Conservation (phyloP, 306 rosid species). For the Luffa acutangula region DNA sequence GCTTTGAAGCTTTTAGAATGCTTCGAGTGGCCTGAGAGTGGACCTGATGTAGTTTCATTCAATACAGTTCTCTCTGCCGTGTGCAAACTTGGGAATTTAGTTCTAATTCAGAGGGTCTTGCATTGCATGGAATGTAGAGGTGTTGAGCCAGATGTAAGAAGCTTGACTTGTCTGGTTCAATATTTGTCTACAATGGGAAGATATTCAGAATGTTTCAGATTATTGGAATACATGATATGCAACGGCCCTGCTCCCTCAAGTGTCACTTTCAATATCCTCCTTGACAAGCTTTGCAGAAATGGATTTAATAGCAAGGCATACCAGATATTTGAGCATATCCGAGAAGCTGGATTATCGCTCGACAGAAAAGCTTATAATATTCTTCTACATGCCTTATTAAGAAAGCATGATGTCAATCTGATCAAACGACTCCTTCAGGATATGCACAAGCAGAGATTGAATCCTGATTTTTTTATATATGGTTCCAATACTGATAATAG, state of each 20-base stretch:
- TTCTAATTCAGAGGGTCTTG: slow-evolving; percentile 17
- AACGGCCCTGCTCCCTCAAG: slow-evolving; percentile 14
- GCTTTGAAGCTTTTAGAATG: slow-evolving; percentile 27
- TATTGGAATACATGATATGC: slow-evolving; percentile 23
- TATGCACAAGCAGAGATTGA: slow-evolving; percentile 22
- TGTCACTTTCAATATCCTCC: slow-evolving; percentile 23
- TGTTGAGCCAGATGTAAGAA: slow-evolving; percentile 20
- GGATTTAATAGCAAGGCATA: slow-evolving; percentile 20
- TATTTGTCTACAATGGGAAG: slow-evolving; percentile 21
- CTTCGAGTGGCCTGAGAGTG: slow-evolving; percentile 24
- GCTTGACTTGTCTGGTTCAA: slow-evolving; percentile 29
- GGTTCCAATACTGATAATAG: slow-evolving; percentile 17
- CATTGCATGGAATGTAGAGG: slow-evolving; percentile 22
- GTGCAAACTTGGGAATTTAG: slow-evolving; percentile 22
- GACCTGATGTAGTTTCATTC: slow-evolving; percentile 33
- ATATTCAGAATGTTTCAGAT: slow-evolving; percentile 23
- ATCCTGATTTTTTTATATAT: slow-evolving; percentile 19
- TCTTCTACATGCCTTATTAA: slow-evolving; percentile 27
- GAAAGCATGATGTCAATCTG: slow-evolving; percentile 4
- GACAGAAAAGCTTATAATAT: slow-evolving; percentile 19
- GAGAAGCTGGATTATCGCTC: slow-evolving; percentile 7
- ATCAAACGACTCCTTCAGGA: slow-evolving; percentile 14
- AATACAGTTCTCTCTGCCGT: slow-evolving; percentile 31
- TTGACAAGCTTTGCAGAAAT: slow-evolving; percentile 25
- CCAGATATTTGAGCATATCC: slow-evolving; percentile 12